phyloP scores from a whole-genome alignment of 1,139 yeast genomes.

The Waltiozyma sp. region DNA sequence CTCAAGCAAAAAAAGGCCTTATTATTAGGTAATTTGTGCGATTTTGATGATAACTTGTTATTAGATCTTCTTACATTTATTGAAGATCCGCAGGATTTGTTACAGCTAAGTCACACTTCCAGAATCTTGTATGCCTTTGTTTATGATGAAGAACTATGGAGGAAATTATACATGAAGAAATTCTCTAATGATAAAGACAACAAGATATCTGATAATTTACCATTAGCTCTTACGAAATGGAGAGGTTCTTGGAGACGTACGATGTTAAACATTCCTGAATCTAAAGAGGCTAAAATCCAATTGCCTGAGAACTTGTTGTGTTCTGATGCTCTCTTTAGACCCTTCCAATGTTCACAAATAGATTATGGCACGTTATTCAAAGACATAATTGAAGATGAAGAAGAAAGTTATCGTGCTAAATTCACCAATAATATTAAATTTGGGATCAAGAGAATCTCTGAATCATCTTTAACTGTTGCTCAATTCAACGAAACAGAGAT shows the following conservation, averaged over 20 bases:
- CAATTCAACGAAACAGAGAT: conserved; percentile 37
- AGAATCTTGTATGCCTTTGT: conserved; percentile 60
- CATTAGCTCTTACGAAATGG: conserved; percentile 36
- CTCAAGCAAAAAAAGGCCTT: conserved; percentile 16
- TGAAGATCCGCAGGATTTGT: conserved; percentile 33
- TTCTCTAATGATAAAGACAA: conserved; percentile 11
- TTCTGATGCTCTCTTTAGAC: conserved; percentile 63
- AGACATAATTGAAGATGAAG: conserved; percentile 39
- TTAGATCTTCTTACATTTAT: conserved; percentile 36
- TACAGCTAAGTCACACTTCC: conserved; percentile 45
- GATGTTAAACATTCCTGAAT: conserved; percentile 29
- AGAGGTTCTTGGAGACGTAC: conserved; percentile 71
- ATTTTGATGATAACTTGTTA: conserved; percentile 49
- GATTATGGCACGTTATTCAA: conserved; percentile 41
- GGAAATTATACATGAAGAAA: conserved; percentile 35
- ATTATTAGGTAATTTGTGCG: conserved; percentile 38
- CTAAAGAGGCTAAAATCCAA: conserved; percentile 31
- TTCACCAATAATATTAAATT: conserved; percentile 18
- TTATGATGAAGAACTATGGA: conserved; percentile 75
- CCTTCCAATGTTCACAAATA: conserved; percentile 68
- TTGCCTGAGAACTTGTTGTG: conserved; percentile 28
- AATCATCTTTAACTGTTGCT: conserved; percentile 28
- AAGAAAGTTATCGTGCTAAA: conserved; percentile 15
- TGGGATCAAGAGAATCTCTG: conserved; percentile 32
- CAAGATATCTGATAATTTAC: conserved; percentile 11